A percentile compares a stretch with the other conserved stretches of the same genome.
These are phyloP conservation scores for Mucor lusitanicus DNA, from an alignment of 371 early-diverging fungal species.

Conservation along the genomic window DNA sequence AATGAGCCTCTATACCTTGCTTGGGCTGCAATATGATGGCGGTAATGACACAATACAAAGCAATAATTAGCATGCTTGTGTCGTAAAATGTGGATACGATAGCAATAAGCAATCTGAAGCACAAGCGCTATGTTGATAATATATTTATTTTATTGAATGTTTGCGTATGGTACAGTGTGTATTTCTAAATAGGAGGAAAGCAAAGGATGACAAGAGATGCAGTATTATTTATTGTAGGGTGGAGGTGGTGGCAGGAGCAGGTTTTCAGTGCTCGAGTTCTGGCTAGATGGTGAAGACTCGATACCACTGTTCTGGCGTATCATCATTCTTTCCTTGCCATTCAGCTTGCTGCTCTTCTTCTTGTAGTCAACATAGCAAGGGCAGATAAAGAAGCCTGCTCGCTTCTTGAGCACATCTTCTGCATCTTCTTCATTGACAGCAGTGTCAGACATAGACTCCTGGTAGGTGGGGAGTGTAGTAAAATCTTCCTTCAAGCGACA, in stretches of 20 bases:
- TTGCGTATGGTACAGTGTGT: not conserved
- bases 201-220: not conserved
- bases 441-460: slow-evolving; percentile 33
- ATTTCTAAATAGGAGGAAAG: not conserved
- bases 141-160: not conserved
- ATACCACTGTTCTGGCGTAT: slow-evolving; percentile 22
- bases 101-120: not conserved
- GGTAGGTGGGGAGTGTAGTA: slow-evolving; percentile 34
- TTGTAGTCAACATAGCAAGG: slow-evolving; percentile 50
- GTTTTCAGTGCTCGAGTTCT: slow-evolving; percentile 1
- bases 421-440: slow-evolving; percentile 26
- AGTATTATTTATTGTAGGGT: slow-evolving; percentile 9
- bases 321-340: slow-evolving; percentile 32
- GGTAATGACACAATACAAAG: too few species aligned
- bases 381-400: slow-evolving; percentile 40
- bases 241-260: slow-evolving; percentile 18
- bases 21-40: not conserved
- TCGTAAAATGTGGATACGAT: not conserved
- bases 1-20: not conserved
- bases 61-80: too few species aligned
- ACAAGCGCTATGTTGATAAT: not conserved
- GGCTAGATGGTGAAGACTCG: not conserved
- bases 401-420: slow-evolving; percentile 13
- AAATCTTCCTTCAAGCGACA: slow-evolving; percentile 41
- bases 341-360: slow-evolving; percentile 30